Evolutionary conservation across 2,329 filamentous ascomycete species (phyloP).

Genomic region (Macrophomina pseudophaseolina): DNA sequence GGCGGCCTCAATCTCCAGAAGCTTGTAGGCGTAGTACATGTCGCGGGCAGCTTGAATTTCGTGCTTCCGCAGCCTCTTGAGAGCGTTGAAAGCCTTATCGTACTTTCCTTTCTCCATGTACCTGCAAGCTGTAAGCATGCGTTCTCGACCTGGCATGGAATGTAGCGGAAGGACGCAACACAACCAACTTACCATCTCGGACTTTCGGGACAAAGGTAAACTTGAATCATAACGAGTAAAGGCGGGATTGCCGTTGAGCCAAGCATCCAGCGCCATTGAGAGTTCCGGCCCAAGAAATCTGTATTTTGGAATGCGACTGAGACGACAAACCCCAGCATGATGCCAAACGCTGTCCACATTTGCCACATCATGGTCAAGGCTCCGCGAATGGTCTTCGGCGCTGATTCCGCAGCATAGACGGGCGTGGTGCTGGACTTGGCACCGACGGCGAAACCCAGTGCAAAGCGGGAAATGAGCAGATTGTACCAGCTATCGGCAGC

Average conservation of each 20-base stretch:
- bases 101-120: conserved; percentile 50
- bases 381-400: conserved; percentile 46
- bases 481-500: conserved; percentile 47
- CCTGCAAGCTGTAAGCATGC: neutral
- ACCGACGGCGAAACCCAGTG: conserved; percentile 52
- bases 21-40: conserved; percentile 57
- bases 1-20: conserved; percentile 47
- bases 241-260: conserved; percentile 22
- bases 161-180: neutral
- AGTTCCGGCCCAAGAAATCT: neutral
- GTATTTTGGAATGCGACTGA: conserved; percentile 39
- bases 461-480: conserved; percentile 38
- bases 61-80: conserved; percentile 46
- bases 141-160: no score
- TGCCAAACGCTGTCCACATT: conserved; percentile 51
- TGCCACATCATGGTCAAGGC: conserved; percentile 55
- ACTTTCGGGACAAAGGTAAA: conserved; percentile 40
- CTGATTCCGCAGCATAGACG: conserved; percentile 46
- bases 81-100: conserved; percentile 48
- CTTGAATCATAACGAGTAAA: conserved; percentile 23
- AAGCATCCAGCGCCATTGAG: conserved; percentile 26
- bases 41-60: conserved; percentile 61
- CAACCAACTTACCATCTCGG: conserved; percentile 44
- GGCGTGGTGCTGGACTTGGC: conserved; percentile 53
- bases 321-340: conserved; percentile 51